These are phyloP conservation scores for Camellia granthamiana DNA, from an alignment of 148 eudicot genomes.

Conservation along the genomic window DNA sequence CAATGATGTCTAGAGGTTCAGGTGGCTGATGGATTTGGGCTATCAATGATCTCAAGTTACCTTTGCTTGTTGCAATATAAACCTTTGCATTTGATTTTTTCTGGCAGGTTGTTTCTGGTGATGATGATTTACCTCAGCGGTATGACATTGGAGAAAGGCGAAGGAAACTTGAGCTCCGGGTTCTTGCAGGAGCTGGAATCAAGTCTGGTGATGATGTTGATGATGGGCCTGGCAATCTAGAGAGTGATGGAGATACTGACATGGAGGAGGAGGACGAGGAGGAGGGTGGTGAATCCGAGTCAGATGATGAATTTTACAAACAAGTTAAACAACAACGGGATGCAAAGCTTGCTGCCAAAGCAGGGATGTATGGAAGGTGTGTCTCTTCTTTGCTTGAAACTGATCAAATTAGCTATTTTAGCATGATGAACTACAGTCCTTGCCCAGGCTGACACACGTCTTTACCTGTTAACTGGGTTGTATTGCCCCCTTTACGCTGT, in stretches of 20 bases:
- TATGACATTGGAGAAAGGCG: slow-evolving; percentile 87
- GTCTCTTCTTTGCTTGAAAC: not conserved
- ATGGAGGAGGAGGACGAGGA: slow-evolving; percentile 15
- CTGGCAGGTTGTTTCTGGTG: slow-evolving; percentile 71
- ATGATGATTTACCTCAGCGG: slow-evolving; percentile 80
- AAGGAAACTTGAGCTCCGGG: slow-evolving; percentile 76
- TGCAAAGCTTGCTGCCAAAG: slow-evolving; percentile 51
- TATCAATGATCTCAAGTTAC: not conserved
- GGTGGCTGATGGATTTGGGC: not conserved
- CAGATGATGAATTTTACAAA: slow-evolving; percentile 59
- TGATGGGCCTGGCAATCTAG: slow-evolving; percentile 27
- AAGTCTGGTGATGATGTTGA: slow-evolving; percentile 36
- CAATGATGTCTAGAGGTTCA: not conserved
- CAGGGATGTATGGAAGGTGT: slow-evolving; percentile 53
- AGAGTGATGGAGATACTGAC: slow-evolving; percentile 29
- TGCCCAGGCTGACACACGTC: no score
- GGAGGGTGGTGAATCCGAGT: slow-evolving; percentile 29
- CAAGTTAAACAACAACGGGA: slow-evolving; percentile 40
- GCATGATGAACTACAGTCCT: not conserved
- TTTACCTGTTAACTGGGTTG: no score
- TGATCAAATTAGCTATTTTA: not conserved
- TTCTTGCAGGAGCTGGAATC: slow-evolving; percentile 65
- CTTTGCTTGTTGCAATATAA: not conserved
- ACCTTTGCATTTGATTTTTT: not conserved
- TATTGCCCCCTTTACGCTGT: no score